These are phyloP conservation scores for Sporothrix pallida DNA, from an alignment of 2,329 filamentous ascomycete genomes.

Conservation along the genomic window DNA sequence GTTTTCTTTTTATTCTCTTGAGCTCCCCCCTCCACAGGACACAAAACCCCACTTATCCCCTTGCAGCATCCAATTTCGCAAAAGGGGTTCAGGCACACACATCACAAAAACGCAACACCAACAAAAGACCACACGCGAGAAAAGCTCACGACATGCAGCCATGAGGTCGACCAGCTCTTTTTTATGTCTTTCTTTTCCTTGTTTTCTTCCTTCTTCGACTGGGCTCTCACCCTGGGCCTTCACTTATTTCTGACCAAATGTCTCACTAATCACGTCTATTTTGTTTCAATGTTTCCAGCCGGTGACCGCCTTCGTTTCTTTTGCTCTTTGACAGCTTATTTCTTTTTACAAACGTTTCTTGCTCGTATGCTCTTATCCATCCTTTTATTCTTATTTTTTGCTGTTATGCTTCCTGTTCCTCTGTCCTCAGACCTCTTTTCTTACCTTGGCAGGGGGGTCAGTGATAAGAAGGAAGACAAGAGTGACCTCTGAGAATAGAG, in stretches of 20 bases:
- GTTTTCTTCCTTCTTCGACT: not conserved
- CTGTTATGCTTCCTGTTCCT: not conserved
- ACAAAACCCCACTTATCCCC: constrained; percentile 22
- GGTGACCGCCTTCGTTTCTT: not conserved
- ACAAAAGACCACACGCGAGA: not conserved
- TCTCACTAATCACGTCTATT: not conserved
- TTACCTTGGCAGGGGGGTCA: constrained; percentile 1
- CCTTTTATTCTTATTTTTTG: not conserved
- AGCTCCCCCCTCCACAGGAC: not conserved
- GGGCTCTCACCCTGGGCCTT: not conserved
- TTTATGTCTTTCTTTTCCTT: not conserved
- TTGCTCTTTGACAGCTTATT: not conserved
- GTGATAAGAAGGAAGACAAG: not conserved
- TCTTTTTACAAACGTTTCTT: not conserved
- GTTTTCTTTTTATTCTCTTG: not conserved
- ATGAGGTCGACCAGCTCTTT: not conserved
- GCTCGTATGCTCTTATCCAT: too few species aligned
- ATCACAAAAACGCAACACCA: not conserved
- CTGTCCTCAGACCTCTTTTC: not conserved
- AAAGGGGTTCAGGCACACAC: constrained; percentile 23
- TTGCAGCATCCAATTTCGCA: constrained; percentile 29
- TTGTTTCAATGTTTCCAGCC: not conserved
- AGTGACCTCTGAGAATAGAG: not conserved
- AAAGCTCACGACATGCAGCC: not conserved
- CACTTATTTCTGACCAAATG: constrained; percentile 7